Evolutionary conservation across 1,284 basidiomycete genomes (phyloP).

Genomic region (Spongiforma sp.): DNA sequence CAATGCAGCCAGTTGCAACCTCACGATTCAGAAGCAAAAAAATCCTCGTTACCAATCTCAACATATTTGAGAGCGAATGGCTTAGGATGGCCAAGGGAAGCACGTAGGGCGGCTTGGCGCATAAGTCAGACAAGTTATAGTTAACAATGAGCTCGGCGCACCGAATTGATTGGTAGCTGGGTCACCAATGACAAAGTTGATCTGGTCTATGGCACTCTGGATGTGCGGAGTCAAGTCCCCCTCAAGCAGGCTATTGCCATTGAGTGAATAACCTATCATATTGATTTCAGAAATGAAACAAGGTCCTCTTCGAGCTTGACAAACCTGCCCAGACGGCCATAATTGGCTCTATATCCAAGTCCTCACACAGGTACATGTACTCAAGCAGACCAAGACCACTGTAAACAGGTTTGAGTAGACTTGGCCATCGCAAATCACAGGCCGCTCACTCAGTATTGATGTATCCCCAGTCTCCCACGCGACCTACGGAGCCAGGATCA

Average conservation of each 20-base stretch:
- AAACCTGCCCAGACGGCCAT: constrained; percentile 75
- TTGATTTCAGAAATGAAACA: constrained; percentile 3
- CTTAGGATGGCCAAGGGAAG: constrained; percentile 63
- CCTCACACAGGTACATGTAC: constrained; percentile 69
- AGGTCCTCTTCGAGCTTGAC: constrained; percentile 3
- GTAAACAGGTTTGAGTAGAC: not conserved
- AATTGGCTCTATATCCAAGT: constrained; percentile 65
- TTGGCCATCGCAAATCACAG: not conserved
- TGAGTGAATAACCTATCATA: constrained; percentile 57
- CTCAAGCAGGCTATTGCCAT: constrained; percentile 56
- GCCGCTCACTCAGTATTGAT: constrained; percentile 50
- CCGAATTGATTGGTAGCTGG: constrained; percentile 33
- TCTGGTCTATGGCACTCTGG: constrained; percentile 71
- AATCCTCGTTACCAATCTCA: constrained; percentile 74
- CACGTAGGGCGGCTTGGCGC: constrained; percentile 58
- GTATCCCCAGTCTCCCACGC: constrained; percentile 70
- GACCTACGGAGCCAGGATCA: constrained; percentile 37
- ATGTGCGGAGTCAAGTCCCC: constrained; percentile 62
- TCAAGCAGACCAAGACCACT: constrained; percentile 71
- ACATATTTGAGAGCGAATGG: constrained; percentile 66
- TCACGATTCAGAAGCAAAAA: constrained; percentile 45
- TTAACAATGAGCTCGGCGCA: not conserved
- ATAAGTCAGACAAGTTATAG: not conserved
- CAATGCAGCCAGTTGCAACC: constrained; percentile 11
- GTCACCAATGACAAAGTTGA: constrained; percentile 73